phyloP scores from a whole-genome alignment of 2,329 filamentous ascomycete species.

The Uncinocarpus reesii region DNA sequence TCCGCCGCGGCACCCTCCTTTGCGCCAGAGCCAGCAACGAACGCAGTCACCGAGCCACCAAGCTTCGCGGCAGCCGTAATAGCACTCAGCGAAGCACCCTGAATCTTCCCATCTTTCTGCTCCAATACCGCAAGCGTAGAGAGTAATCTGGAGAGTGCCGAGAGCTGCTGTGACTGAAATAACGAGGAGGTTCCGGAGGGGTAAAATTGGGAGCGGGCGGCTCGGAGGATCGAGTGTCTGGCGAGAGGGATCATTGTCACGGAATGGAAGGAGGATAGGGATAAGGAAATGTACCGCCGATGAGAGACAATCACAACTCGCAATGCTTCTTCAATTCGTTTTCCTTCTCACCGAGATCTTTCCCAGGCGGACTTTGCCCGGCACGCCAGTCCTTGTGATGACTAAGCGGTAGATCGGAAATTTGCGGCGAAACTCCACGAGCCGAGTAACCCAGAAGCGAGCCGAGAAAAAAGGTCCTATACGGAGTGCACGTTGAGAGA shows the following conservation, averaged over 20 bases:
- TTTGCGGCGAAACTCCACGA: constrained; percentile 4
- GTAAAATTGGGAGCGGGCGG: constrained; percentile 39
- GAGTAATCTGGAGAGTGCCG: constrained; percentile 57
- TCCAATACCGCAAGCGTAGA: constrained; percentile 88
- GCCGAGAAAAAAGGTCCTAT: background rate
- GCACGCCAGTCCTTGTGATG: constrained; percentile 1
- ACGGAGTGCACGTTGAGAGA: background rate
- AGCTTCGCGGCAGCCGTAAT: constrained; percentile 79
- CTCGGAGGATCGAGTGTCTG: constrained; percentile 34
- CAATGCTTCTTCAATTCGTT: background rate
- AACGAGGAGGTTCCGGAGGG: constrained; percentile 28
- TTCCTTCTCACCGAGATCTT: constrained; percentile 1
- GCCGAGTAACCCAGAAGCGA: background rate
- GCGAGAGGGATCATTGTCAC: constrained; percentile 22
- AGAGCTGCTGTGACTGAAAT: constrained; percentile 35
- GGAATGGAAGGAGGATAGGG: background rate
- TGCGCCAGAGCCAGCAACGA: constrained; percentile 71
- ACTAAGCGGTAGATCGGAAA: constrained; percentile 13
- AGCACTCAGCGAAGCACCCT: constrained; percentile 68
- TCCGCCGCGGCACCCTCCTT: constrained; percentile 63
- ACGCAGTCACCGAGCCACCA: constrained; percentile 73
- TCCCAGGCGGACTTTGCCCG: constrained; percentile 6
- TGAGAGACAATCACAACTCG: background rate
- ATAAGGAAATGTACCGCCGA: background rate
- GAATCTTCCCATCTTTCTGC: constrained; percentile 81